Conservation (phyloP, 169 alveolate genomes). For the Plasmodium malariae region DNA sequence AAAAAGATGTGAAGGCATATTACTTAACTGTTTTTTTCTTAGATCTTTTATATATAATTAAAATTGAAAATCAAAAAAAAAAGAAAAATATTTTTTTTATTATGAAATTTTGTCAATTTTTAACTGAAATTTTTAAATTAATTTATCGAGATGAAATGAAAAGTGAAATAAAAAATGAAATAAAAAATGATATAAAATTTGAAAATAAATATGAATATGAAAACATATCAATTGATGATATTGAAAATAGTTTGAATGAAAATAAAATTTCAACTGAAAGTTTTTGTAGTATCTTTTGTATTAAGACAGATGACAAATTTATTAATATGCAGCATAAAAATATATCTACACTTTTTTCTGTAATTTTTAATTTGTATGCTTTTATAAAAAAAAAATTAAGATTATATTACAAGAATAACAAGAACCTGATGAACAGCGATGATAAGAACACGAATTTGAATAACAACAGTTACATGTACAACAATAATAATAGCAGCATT, state of each 20-base stretch:
- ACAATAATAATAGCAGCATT: background rate
- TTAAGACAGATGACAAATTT: constrained; percentile 67
- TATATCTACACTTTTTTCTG: constrained; percentile 44
- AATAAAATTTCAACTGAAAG: constrained; percentile 26
- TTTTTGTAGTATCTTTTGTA: constrained; percentile 43
- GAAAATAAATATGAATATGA: constrained; percentile 38
- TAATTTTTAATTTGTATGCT: constrained; percentile 47
- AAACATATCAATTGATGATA: constrained; percentile 32
- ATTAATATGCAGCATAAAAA: constrained; percentile 38
- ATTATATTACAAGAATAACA: constrained; percentile 13
- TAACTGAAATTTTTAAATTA: constrained; percentile 49
- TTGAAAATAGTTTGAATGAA: constrained; percentile 38
- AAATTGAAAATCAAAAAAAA: constrained; percentile 51
- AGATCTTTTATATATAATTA: constrained; percentile 43
- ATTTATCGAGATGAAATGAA: constrained; percentile 58
- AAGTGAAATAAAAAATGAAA: constrained; percentile 14
- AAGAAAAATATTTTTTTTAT: constrained; percentile 59
- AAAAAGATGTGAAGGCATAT: constrained; percentile 40
- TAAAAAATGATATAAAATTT: constrained; percentile 16
- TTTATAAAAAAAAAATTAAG: constrained; percentile 33
- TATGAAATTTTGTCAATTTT: constrained; percentile 62
- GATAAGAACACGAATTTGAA: background rate
- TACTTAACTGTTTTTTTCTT: constrained; percentile 57
- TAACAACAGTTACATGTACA: background rate
- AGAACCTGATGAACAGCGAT: background rate